Evolutionary conservation across 1,284 basidiomycete species (phyloP).

Genomic region (Ganoderma multipileum): DNA sequence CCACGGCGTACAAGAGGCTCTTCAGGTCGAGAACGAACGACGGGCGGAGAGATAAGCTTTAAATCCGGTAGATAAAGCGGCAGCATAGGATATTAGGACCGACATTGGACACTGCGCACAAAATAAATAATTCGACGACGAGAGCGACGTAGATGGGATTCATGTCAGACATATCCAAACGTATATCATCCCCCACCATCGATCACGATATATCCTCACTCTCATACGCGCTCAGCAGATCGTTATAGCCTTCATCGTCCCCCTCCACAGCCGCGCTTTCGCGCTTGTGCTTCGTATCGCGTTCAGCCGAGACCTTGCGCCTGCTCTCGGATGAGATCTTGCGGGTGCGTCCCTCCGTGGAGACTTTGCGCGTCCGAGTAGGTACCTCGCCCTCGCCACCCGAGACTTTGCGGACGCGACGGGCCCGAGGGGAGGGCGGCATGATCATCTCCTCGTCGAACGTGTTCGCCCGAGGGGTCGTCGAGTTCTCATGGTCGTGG

Average conservation of each 20-base stretch:
- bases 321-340: slow-evolving; percentile 43
- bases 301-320: slow-evolving; percentile 48
- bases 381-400: slow-evolving; percentile 31
- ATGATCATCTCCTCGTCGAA: slow-evolving; percentile 50
- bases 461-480: slow-evolving; percentile 61
- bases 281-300: slow-evolving; percentile 45
- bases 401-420: slow-evolving; percentile 50
- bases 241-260: slow-evolving; percentile 81
- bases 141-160: neutral
- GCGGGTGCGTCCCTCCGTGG: slow-evolving; percentile 40
- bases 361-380: slow-evolving; percentile 41
- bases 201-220: slow-evolving; percentile 54
- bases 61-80: neutral
- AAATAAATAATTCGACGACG: slow-evolving; percentile 10
- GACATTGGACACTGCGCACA: neutral
- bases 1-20: slow-evolving; percentile 54
- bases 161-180: neutral
- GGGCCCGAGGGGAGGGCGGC: slow-evolving; percentile 44
- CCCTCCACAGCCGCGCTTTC: slow-evolving; percentile 76
- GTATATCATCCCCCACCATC: neutral
- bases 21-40: slow-evolving; percentile 17
- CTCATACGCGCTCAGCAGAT: slow-evolving; percentile 79
- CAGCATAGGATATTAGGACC: slow-evolving; percentile 1
- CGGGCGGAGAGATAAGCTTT: neutral
- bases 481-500: slow-evolving; percentile 51